Conservation (phyloP, 116 monocot species). For the Trichopus zeylanicus region DNA sequence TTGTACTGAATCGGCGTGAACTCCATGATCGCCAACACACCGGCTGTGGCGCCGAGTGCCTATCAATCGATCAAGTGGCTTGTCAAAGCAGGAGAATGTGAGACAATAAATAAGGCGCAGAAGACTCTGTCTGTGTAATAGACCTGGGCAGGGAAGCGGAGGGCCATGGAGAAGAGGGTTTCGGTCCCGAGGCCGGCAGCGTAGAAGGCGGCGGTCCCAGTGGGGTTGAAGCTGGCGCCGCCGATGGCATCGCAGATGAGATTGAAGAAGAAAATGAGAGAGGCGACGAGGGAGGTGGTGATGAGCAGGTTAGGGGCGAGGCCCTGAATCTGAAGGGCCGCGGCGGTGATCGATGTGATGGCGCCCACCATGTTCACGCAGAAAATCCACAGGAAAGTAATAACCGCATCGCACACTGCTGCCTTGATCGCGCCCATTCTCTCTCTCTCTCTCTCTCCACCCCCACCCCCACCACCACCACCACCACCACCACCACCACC, state of each 20-base stretch:
- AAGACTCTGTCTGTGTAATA: no score
- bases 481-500: no score
- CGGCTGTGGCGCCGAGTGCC: slow-evolving; percentile 63
- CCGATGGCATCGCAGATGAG: slow-evolving; percentile 30
- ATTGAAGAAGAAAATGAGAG: slow-evolving; percentile 30
- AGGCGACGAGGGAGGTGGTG: slow-evolving; percentile 29
- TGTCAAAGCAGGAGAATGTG: not conserved
- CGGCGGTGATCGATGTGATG: slow-evolving; percentile 21
- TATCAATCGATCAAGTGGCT: not conserved
- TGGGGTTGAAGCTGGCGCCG: slow-evolving; percentile 57
- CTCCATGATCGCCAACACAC: slow-evolving; percentile 55
- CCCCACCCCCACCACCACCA: not conserved
- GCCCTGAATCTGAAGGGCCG: slow-evolving; percentile 14
- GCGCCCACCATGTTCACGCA: slow-evolving; percentile 37
- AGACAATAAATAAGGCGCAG: no score
- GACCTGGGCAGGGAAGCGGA: slow-evolving; percentile 66
- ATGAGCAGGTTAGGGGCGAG: slow-evolving; percentile 18
- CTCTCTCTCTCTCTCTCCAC: not conserved
- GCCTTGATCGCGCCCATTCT: slow-evolving; percentile 22
- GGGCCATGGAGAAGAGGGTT: slow-evolving; percentile 38
- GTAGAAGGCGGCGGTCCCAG: slow-evolving; percentile 42
- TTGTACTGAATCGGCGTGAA: slow-evolving; percentile 66
- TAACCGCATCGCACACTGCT: slow-evolving; percentile 31
- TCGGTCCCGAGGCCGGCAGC: slow-evolving; percentile 45
- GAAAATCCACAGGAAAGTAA: slow-evolving; percentile 50